A percentile compares a stretch with the other conserved stretches of the same genome.
Evolutionary conservation across 371 early-diverging fungal species (phyloP).

Genomic region (Saksenaea vasiformis): DNA sequence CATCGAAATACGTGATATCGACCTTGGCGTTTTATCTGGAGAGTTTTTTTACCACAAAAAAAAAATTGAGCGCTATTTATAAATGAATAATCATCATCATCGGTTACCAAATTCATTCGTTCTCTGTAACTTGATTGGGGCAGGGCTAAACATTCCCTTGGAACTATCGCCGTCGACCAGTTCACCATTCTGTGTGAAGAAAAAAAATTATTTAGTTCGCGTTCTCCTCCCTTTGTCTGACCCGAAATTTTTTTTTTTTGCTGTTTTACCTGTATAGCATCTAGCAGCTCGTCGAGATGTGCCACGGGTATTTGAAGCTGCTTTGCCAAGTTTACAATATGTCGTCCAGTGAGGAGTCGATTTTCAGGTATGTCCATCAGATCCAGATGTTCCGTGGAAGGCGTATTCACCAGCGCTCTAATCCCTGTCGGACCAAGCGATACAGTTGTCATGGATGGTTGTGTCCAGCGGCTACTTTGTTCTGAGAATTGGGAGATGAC

Average conservation of each 20-base stretch:
- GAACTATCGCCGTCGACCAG: too few relatives aligned
- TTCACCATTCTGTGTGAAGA: too few relatives aligned
- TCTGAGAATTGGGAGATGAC: not conserved
- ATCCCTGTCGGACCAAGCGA: slow-evolving; percentile 18
- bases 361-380: slow-evolving; percentile 10
- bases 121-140: too few relatives aligned
- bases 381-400: slow-evolving; percentile 8
- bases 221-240: too few relatives aligned
- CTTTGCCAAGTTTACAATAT: slow-evolving; percentile 20
- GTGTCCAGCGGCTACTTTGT: not conserved
- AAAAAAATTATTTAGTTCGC: too few relatives aligned
- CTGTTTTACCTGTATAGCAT: slow-evolving; percentile 22
- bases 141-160: too few relatives aligned
- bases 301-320: slow-evolving; percentile 9
- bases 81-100: too few relatives aligned
- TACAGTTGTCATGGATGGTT: not conserved
- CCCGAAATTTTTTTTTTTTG: too few relatives aligned
- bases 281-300: slow-evolving; percentile 11
- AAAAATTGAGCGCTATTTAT: too few relatives aligned
- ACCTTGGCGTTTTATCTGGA: not conserved
- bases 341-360: slow-evolving; percentile 20
- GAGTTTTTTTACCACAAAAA: not conserved
- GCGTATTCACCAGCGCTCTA: slow-evolving; percentile 21
- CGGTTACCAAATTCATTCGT: too few relatives aligned
- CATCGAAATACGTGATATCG: not conserved